Evolutionary conservation across 2,329 filamentous ascomycete genomes (phyloP).

Genomic region (Fusarium sambucinum): DNA sequence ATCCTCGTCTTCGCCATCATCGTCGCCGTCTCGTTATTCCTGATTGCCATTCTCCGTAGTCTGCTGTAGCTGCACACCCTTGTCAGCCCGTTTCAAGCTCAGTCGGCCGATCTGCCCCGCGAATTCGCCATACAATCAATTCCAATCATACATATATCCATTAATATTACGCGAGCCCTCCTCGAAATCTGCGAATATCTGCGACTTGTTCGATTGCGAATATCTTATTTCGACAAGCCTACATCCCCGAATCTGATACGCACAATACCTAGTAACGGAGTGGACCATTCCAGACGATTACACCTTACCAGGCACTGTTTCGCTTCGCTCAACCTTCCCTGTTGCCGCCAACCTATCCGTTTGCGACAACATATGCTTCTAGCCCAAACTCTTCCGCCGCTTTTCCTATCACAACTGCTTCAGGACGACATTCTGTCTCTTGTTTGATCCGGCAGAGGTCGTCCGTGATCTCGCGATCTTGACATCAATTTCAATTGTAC

Average conservation of each 20-base stretch:
- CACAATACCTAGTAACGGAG: constrained; percentile 39
- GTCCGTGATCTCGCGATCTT: constrained; percentile 46
- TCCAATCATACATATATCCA: constrained; percentile 37
- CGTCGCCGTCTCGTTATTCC: constrained; percentile 16
- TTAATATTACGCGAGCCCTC: constrained; percentile 18
- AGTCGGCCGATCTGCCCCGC: constrained; percentile 28
- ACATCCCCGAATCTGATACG: constrained; percentile 27
- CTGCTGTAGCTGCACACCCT: constrained; percentile 29
- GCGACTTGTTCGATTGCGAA: constrained; percentile 18
- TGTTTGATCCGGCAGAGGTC: constrained; percentile 43
- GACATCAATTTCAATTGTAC: constrained; percentile 15
- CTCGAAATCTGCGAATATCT: constrained; percentile 11
- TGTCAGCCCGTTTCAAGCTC: constrained; percentile 31
- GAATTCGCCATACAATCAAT: constrained; percentile 22
- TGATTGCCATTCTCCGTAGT: constrained; percentile 31
- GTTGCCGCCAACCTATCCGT: constrained; percentile 29
- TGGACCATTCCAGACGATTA: constrained; percentile 38
- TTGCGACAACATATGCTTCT: constrained; percentile 15
- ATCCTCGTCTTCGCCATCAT: constrained; percentile 8
- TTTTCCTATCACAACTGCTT: constrained; percentile 28
- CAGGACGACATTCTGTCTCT: constrained; percentile 47
- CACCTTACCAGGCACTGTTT: constrained; percentile 33
- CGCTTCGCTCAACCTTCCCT: constrained; percentile 28
- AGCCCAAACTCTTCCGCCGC: constrained; percentile 11
- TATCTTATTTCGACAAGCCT: constrained; percentile 25